Conservation (phyloP, 2,329 filamentous ascomycete species). For the Stromatinia cepivora region DNA sequence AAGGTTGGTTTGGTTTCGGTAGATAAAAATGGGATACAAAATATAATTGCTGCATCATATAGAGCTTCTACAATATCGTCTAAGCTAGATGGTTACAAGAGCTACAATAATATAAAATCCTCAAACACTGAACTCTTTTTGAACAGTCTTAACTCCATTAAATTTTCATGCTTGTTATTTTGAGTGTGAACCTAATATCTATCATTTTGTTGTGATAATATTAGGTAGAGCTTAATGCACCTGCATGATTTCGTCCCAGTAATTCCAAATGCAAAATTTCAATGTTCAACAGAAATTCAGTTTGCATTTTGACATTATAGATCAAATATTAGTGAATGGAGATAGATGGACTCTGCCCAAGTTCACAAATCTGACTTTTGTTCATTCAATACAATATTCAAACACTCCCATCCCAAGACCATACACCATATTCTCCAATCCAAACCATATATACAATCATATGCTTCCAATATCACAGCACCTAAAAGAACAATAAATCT, state of each 20-base stretch:
- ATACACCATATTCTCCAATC: background rate
- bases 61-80: background rate
- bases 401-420: background rate
- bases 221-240: too few species aligned
- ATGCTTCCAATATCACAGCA: background rate
- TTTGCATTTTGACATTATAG: too few species aligned
- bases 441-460: background rate
- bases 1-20: slow-evolving; percentile 74
- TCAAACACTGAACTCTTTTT: background rate
- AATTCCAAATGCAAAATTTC: too few species aligned
- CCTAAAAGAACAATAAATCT: slow-evolving; percentile 73
- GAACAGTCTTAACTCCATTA: background rate
- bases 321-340: too few species aligned
- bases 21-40: slow-evolving; percentile 27
- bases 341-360: too few species aligned
- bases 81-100: background rate
- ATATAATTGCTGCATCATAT: slow-evolving; percentile 1
- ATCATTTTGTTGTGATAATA: too few species aligned
- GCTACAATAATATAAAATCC: background rate
- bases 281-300: too few species aligned
- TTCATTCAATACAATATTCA: background rate
- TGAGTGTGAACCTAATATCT: background rate
- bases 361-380: background rate
- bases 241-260: too few species aligned
- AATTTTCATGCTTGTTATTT: background rate